These are phyloP conservation scores for Pythium grandisporangium DNA, from an alignment of 352 stramenopile genomes.

Conservation along the genomic window DNA sequence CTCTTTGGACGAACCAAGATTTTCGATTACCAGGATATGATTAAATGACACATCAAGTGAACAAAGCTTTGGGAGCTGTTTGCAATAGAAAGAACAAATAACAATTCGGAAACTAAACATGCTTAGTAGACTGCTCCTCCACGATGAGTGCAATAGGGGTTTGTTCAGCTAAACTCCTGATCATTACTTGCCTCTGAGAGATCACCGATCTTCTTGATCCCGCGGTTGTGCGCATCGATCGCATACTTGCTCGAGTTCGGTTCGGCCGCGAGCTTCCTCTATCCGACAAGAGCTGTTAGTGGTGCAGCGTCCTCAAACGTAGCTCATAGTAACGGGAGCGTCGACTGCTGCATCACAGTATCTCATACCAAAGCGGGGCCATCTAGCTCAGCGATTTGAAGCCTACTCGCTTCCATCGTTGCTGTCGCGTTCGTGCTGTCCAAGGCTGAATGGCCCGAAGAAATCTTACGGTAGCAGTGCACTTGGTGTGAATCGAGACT, in stretches of 20 bases:
- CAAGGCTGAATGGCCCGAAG: no score
- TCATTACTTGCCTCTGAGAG: constrained; percentile 52
- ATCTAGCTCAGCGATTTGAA: constrained; percentile 8
- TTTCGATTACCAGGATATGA: constrained; percentile 35
- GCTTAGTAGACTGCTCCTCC: neutral
- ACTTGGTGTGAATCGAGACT: no score
- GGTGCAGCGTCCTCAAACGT: no score
- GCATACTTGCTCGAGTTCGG: constrained; percentile 76
- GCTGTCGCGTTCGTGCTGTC: no score
- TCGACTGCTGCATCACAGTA: no score
- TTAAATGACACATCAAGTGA: constrained; percentile 80
- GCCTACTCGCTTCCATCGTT: constrained; percentile 1
- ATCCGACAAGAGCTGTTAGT: no score
- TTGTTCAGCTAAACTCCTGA: no score
- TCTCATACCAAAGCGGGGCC: constrained; percentile 9
- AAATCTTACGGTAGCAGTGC: no score
- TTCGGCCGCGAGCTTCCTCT: constrained; percentile 35
- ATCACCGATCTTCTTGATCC: constrained; percentile 46
- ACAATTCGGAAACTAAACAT: neutral
- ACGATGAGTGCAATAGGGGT: no score
- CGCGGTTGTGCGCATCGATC: constrained; percentile 71
- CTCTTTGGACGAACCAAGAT: constrained; percentile 51
- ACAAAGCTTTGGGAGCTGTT: constrained; percentile 57
- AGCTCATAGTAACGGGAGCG: no score
- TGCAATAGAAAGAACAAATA: neutral